A percentile compares a stretch with the other conserved stretches of the same genome.
Evolutionary conservation across 495 filamentous ascomycete genomes (phyloP).

Genomic region (Trichoderma gamsii): DNA sequence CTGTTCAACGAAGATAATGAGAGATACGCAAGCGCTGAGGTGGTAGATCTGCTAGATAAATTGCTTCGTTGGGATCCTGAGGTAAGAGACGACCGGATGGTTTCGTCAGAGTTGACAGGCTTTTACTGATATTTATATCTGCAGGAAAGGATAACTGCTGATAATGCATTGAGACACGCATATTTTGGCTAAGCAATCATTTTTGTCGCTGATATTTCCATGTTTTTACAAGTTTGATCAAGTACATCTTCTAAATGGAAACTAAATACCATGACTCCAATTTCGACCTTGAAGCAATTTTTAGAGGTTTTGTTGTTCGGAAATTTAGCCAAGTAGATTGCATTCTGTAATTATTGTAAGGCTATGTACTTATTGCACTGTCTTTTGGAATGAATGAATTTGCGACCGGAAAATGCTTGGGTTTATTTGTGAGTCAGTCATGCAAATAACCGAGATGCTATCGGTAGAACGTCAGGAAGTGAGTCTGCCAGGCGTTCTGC

Average conservation of each 20-base stretch:
- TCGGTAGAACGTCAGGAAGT: neutral
- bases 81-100: neutral
- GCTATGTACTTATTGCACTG: slow-evolving; percentile 22
- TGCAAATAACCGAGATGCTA: neutral
- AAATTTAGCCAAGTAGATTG: no score
- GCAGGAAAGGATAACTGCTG: neutral
- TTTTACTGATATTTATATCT: neutral
- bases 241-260: no score
- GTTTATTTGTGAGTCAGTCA: neutral
- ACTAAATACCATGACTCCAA: no score
- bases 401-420: neutral
- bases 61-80: neutral
- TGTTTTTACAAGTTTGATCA: no score
- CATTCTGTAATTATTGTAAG: no score
- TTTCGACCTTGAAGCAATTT: no score
- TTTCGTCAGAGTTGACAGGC: neutral
- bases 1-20: neutral
- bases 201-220: no score
- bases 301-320: no score
- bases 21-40: neutral
- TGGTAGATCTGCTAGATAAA: neutral
- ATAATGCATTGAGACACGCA: neutral
- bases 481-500: neutral
- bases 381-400: neutral
- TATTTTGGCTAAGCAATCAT: neutral